Conservation (phyloP, 2,329 filamentous ascomycete genomes). For the Arachnopeziza araneosa region DNA sequence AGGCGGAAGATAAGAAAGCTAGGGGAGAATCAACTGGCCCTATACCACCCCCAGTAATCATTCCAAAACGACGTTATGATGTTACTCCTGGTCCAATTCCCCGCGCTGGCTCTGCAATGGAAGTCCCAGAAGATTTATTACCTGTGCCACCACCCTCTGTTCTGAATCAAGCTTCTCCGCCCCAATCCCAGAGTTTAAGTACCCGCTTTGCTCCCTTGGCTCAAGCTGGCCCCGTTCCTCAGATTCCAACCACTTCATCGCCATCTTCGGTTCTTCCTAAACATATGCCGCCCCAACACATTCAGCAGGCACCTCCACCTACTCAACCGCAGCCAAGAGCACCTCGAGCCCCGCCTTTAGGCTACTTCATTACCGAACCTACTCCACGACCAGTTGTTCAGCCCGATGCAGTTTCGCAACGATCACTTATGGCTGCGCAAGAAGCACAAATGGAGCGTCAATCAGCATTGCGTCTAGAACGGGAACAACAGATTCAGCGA, state of each 20-base stretch:
- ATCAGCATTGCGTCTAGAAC: conserved; percentile 23
- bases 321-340: conserved; percentile 7
- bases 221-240: conserved; percentile 29
- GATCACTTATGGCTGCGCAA: conserved; percentile 24
- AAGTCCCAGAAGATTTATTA: conserved; percentile 38
- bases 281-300: conserved; percentile 22
- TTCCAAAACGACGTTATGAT: conserved; percentile 48
- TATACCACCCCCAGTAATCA: conserved; percentile 51
- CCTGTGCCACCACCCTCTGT: conserved; percentile 15
- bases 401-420: conserved; percentile 20
- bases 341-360: conserved; percentile 25
- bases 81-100: conserved; percentile 35
- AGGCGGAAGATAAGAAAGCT: conserved; percentile 51
- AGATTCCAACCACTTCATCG: conserved; percentile 21
- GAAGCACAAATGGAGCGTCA: conserved; percentile 28
- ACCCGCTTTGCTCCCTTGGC: conserved; percentile 27
- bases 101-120: conserved; percentile 43
- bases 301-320: conserved; percentile 6
- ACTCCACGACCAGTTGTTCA: conserved; percentile 22
- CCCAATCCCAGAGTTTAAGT: conserved; percentile 20
- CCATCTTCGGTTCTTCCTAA: conserved; percentile 23
- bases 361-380: conserved; percentile 24
- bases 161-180: conserved; percentile 24
- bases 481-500: conserved; percentile 18
- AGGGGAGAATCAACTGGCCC: conserved; percentile 55